phyloP scores from a whole-genome alignment of 306 rosid genomes.

The Cucumis cinereus region DNA sequence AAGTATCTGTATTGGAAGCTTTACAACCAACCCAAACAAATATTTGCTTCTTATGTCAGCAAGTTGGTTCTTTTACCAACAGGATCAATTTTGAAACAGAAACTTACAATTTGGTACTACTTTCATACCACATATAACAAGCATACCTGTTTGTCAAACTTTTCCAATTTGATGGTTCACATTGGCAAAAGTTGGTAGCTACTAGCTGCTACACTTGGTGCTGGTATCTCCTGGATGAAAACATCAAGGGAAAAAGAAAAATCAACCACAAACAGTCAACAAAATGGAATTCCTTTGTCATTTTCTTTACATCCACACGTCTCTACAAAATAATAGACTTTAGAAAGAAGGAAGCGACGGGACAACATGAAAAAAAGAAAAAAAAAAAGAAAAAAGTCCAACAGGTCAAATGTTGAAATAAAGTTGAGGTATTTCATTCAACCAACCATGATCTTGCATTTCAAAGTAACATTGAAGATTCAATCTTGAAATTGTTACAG shows the following conservation, averaged over 20 bases:
- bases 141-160: not conserved
- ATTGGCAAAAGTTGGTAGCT: slow-evolving; percentile 1
- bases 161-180: not conserved
- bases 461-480: not conserved
- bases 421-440: not conserved
- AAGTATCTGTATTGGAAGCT: not conserved
- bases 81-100: not conserved
- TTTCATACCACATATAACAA: not conserved
- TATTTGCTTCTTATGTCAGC: not conserved
- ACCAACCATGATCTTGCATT: not conserved
- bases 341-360: not conserved
- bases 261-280: not conserved
- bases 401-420: not conserved
- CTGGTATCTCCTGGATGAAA: not conserved
- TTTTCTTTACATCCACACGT: not conserved
- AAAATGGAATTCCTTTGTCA: not conserved
- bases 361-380: too few species aligned
- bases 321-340: not conserved
- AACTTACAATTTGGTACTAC: not conserved
- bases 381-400: too few species aligned
- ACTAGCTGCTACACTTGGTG: not conserved
- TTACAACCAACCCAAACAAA: not conserved
- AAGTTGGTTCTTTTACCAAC: not conserved
- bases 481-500: not conserved
- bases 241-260: not conserved